Evolutionary conservation across 2,329 filamentous ascomycete genomes (phyloP).

Genomic region (Waltergamsia citrina): DNA sequence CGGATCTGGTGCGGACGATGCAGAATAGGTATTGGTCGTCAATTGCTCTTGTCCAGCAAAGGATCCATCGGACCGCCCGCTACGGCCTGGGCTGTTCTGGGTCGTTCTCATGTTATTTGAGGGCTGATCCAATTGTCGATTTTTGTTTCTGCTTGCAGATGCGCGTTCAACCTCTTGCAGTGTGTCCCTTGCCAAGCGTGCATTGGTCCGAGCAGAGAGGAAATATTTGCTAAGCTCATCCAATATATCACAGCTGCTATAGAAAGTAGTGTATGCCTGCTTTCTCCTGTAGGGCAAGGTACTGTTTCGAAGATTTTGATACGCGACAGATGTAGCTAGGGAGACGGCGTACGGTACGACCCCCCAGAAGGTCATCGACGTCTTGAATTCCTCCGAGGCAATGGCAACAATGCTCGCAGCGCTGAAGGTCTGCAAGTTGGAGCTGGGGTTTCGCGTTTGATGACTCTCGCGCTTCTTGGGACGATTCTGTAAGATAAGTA

Average conservation of each 20-base stretch:
- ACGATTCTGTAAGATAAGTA: slow-evolving; percentile 11
- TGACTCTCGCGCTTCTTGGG: too few species aligned
- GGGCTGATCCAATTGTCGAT: slow-evolving; percentile 1
- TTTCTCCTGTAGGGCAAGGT: slow-evolving; percentile 8
- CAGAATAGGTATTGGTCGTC: too few species aligned
- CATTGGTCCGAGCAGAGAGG: slow-evolving; percentile 9
- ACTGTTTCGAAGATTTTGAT: slow-evolving; percentile 11
- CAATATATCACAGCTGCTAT: slow-evolving; percentile 9
- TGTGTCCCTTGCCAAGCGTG: slow-evolving; percentile 10
- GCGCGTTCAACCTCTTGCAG: slow-evolving; percentile 11
- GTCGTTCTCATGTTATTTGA: too few species aligned
- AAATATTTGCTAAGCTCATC: slow-evolving; percentile 9
- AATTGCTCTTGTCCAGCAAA: too few species aligned
- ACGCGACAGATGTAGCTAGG: slow-evolving; percentile 11
- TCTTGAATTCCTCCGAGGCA: slow-evolving; percentile 9
- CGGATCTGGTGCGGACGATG: too few species aligned
- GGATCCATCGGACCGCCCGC: too few species aligned
- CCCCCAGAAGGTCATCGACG: slow-evolving; percentile 9
- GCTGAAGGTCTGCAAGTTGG: slow-evolving; percentile 9
- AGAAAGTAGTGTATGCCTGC: slow-evolving; percentile 8
- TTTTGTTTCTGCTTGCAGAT: slow-evolving; percentile 5
- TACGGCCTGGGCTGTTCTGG: too few species aligned
- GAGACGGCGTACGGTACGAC: slow-evolving; percentile 11
- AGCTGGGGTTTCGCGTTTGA: slow-evolving; percentile 1
- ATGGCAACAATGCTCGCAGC: slow-evolving; percentile 10